Evolutionary conservation across 2,329 filamentous ascomycete species (phyloP).

Genomic region (Botrytis fragariae): DNA sequence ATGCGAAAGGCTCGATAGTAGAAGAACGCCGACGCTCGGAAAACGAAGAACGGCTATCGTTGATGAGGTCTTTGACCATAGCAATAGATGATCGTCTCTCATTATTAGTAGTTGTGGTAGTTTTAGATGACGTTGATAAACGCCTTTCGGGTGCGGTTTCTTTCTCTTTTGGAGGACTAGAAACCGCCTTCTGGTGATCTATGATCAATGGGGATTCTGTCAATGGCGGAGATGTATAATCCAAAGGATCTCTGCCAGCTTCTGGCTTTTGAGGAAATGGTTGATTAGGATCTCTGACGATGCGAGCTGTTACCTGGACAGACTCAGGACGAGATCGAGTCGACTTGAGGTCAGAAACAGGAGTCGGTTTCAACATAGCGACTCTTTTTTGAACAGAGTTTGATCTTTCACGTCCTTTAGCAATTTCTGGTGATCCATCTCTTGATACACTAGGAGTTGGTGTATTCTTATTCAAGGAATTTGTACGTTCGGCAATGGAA

Average conservation of each 20-base stretch:
- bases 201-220: constrained; percentile 59
- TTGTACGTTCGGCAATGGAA: constrained; percentile 41
- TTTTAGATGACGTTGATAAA: constrained; percentile 31
- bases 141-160: constrained; percentile 44
- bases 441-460: constrained; percentile 44
- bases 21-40: constrained; percentile 44
- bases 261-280: constrained; percentile 45
- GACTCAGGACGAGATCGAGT: constrained; percentile 63
- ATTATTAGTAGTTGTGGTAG: constrained; percentile 25
- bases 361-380: constrained; percentile 29
- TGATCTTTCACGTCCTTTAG: constrained; percentile 35
- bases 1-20: constrained; percentile 45
- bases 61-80: constrained; percentile 54
- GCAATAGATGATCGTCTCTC: constrained; percentile 58
- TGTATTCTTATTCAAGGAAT: constrained; percentile 38
- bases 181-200: constrained; percentile 49
- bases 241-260: constrained; percentile 41
- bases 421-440: constrained; percentile 49
- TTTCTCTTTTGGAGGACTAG: constrained; percentile 33
- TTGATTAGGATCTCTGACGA: constrained; percentile 64
- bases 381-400: constrained; percentile 34
- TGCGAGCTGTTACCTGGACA: constrained; percentile 84
- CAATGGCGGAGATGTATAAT: constrained; percentile 51
- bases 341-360: constrained; percentile 28
- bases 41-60: constrained; percentile 54